phyloP scores from a whole-genome alignment of 169 alveolate genomes.

The Plasmodium berghei region DNA sequence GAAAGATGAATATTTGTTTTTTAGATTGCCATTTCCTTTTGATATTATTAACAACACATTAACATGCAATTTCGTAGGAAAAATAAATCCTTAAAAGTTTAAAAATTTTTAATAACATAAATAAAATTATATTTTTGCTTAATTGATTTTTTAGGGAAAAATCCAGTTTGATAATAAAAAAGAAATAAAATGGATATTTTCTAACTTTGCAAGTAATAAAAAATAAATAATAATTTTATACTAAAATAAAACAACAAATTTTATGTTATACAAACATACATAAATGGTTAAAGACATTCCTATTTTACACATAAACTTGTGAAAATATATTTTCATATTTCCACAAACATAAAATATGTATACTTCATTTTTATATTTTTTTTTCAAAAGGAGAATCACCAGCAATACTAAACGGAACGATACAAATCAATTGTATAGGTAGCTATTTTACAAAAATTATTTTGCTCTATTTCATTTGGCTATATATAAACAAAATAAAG shows the following conservation, averaged over 20 bases:
- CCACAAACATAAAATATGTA: too few species aligned
- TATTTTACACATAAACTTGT: not conserved
- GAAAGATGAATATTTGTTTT: constrained; percentile 28
- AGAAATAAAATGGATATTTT: constrained; percentile 40
- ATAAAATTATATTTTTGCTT: not conserved
- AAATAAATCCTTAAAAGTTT: not conserved
- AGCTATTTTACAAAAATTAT: too few species aligned
- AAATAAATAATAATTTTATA: not conserved
- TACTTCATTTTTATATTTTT: too few species aligned
- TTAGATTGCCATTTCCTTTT: constrained; percentile 21
- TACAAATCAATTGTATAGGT: too few species aligned
- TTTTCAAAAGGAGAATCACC: not conserved
- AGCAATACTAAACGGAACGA: not conserved
- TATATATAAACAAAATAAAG: too few species aligned
- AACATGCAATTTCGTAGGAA: constrained; percentile 27
- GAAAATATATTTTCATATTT: not conserved
- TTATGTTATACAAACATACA: not conserved
- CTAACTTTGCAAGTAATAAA: constrained; percentile 34
- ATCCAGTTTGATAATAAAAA: constrained; percentile 20
- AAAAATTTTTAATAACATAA: not conserved
- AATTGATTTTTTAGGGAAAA: constrained; percentile 33
- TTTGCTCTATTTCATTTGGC: too few species aligned
- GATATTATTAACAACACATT: constrained; percentile 25
- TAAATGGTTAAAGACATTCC: not conserved
- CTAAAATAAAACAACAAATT: not conserved